Percentiles rank a stretch among this genome's conserved stretches.
Evolutionary conservation across 2,329 filamentous ascomycete genomes (phyloP).

Genomic region (Paraphoma sp.): DNA sequence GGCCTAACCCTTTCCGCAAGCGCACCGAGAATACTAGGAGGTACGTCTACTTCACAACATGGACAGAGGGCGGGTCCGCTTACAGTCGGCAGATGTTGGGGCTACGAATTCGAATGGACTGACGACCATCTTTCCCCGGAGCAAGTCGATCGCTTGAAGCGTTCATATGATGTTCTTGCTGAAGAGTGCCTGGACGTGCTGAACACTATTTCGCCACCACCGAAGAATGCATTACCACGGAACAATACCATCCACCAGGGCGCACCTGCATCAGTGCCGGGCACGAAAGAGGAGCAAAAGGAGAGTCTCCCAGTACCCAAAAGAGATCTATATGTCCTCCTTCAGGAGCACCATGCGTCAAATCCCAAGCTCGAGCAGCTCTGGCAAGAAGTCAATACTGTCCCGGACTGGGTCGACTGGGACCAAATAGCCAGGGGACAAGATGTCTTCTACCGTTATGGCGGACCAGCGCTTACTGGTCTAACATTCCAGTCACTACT

Average conservation of each 20-base stretch:
- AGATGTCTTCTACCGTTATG: conserved; percentile 79
- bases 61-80: conserved; percentile 6
- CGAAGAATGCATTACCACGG: conserved; percentile 45
- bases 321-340: conserved; percentile 68
- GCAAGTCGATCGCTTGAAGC: conserved; percentile 66
- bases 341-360: conserved; percentile 63
- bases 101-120: conserved; percentile 74
- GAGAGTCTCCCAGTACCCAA: conserved; percentile 43
- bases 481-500: conserved; percentile 71
- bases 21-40: conserved; percentile 52
- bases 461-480: conserved; percentile 68
- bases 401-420: conserved; percentile 82
- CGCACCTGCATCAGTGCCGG: conserved; percentile 30
- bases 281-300: conserved; percentile 38
- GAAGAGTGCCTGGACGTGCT: conserved; percentile 70
- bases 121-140: conserved; percentile 66
- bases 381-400: conserved; percentile 70
- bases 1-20: conserved; percentile 51
- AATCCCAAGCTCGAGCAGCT: conserved; percentile 65
- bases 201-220: conserved; percentile 65
- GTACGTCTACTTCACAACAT: conserved; percentile 26
- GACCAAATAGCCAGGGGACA: conserved; percentile 76
- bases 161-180: conserved; percentile 72
- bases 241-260: conserved; percentile 42
- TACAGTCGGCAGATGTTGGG: conserved; percentile 60